Base-by-base conservation (phyloP, 305 asterid species). In the Solanum hybrid region DNA sequence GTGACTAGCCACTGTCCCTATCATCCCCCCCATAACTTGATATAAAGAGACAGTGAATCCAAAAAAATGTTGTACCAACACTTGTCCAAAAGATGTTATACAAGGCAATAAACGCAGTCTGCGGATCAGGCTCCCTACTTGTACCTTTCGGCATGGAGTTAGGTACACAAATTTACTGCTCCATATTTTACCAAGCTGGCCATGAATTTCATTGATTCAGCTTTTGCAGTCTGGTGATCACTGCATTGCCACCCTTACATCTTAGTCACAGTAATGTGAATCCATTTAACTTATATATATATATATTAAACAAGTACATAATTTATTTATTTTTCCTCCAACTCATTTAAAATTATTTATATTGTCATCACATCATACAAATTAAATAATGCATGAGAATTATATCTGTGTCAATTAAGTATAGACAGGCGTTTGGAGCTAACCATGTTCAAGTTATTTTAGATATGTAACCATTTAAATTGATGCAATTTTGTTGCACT, bases 1-100 rank as follows among this genome's bases (percentile, higher is more conserved):
- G 80, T 87, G 89, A 86, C 71, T 22, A 71, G 20, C 69, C 69
- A 86, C 89, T 69, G 81, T 86, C 89, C 37, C 87, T 3, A 42
- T 42, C 87, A 81, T 8, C 34, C 2, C 27, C 71, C n/a, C 71
- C 16, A 81, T 31, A 40, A 42, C 71, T 42, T 42, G 7, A 16
- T 16, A 27, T 26, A 42, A 81, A 81, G 71, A 81, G 37, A 14
- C 35, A 36, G 12, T 81, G 37, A 13, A 26, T 82, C 86, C 37
- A 27, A 81, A 40, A 81, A 29, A 14, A 14, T 38, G 79, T 13
- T 27, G 87, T 82, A 82, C 72, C 38, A 82, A 82, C 24, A 42
- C 72, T 82, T 16, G 1, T 82, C 26, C 64, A 82, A 82, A 64
- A 82, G 8, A 29, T 46, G 17, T 82, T 29, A 46, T 27, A 16